Conservation (phyloP, 176 grass and related monocot species). For the Saccharum spontaneum region DNA sequence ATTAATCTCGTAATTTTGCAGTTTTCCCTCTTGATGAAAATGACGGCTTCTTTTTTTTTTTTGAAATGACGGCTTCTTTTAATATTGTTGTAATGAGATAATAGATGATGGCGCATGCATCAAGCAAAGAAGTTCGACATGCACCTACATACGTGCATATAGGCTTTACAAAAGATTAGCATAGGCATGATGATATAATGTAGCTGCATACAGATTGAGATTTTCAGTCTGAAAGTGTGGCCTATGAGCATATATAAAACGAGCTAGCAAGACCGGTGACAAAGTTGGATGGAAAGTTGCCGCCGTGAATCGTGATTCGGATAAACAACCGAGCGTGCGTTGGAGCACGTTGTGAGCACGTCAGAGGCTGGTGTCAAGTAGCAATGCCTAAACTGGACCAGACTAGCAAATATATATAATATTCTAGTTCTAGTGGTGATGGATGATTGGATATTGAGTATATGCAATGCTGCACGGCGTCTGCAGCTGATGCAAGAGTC, state of each 20-base stretch:
- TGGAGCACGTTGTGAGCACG: constrained; percentile 16
- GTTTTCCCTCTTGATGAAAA: too few species aligned
- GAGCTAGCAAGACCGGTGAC: neutral
- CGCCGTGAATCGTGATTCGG: neutral
- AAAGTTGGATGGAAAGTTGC: constrained; percentile 22
- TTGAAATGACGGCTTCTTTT: neutral
- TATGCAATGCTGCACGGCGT: neutral
- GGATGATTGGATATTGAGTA: constrained; percentile 3
- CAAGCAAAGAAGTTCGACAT: neutral
- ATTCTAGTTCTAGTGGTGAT: neutral
- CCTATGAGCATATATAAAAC: constrained; percentile 21
- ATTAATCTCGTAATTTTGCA: neutral
- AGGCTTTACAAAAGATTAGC: constrained; percentile 24
- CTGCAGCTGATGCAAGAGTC: constrained; percentile 7
- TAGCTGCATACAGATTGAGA: neutral
- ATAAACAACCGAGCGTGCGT: constrained; percentile 40
- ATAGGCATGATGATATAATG: neutral
- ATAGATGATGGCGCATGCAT: neutral
- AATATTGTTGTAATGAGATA: neutral
- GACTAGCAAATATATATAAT: constrained; percentile 36
- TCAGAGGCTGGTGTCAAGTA: neutral
- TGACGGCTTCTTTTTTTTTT: too few species aligned
- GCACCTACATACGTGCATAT: constrained; percentile 1
- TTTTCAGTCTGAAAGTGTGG: constrained; percentile 31
- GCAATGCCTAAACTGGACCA: constrained; percentile 49